A percentile compares a stretch with the other conserved stretches of the same genome.
Evolutionary conservation across 208 protist genomes (phyloP).

Genomic region (Zelonia costaricensis): DNA sequence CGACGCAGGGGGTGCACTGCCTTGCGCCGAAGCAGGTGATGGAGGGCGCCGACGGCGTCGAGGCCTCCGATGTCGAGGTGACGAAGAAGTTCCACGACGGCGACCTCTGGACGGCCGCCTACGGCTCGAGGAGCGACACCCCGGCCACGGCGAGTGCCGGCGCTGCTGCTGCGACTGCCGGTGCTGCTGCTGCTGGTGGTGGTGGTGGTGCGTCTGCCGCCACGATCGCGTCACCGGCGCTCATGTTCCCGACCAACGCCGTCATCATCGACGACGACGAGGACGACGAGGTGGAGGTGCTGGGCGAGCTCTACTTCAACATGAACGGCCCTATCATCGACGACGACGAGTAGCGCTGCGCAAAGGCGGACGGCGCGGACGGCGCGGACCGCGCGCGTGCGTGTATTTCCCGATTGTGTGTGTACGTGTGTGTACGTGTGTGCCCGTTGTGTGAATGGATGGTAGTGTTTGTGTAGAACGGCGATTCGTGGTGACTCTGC

Average conservation of each 20-base stretch:
- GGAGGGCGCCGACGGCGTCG: slow-evolving; percentile 26
- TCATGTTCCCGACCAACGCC: slow-evolving; percentile 18
- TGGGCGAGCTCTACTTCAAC: slow-evolving; percentile 79
- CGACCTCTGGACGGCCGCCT: slow-evolving; percentile 28
- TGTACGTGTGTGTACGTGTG: no score
- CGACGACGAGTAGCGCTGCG: slow-evolving; percentile 65
- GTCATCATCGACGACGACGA: slow-evolving; percentile 56
- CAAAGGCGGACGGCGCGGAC: no score
- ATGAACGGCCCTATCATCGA: slow-evolving; percentile 86
- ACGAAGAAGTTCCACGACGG: slow-evolving; percentile 64
- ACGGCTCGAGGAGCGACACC: slow-evolving; percentile 15
- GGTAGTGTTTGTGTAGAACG: no score
- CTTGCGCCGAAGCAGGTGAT: slow-evolving; percentile 48
- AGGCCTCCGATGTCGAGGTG: slow-evolving; percentile 67
- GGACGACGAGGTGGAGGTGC: slow-evolving; percentile 88
- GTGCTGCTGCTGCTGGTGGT: no score
- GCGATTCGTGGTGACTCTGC: no score
- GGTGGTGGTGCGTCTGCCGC: no score
- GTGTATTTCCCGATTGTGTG: no score
- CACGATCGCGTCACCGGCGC: slow-evolving; percentile 1
- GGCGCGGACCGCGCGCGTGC: background rate
- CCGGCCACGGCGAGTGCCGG: slow-evolving; percentile 9
- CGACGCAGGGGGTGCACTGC: slow-evolving; percentile 60
- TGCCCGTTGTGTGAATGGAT: no score
- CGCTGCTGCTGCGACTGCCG: no score